A percentile compares a stretch with the other conserved stretches of the same genome.
These are phyloP conservation scores for Draba incana DNA, from an alignment of 345 rosid genomes.

Conservation along the genomic window DNA sequence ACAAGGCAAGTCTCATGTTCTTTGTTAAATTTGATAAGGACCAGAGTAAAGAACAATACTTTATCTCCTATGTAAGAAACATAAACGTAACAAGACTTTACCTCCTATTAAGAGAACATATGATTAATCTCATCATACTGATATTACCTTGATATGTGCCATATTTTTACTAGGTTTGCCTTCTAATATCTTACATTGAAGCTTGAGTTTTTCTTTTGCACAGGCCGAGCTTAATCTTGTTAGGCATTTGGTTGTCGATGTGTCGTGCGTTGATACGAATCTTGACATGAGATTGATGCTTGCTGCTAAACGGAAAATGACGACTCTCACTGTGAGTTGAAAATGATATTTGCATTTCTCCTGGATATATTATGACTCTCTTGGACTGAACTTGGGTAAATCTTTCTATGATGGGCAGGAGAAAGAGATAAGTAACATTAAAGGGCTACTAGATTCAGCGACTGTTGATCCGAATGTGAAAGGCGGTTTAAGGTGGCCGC, in stretches of 20 bases:
- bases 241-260: conserved; percentile 59
- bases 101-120: neutral
- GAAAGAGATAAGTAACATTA: conserved; percentile 54
- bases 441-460: conserved; percentile 50
- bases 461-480: conserved; percentile 60
- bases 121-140: neutral
- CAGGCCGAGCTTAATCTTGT: conserved; percentile 53
- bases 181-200: conserved; percentile 5
- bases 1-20: conserved; percentile 55
- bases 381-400: conserved; percentile 4
- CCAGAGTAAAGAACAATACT: neutral
- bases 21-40: neutral
- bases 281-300: conserved; percentile 72
- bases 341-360: neutral
- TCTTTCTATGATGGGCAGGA: conserved; percentile 48
- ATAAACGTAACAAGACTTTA: neutral
- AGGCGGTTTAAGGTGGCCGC: conserved; percentile 75
- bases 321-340: conserved; percentile 49
- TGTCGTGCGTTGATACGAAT: conserved; percentile 63
- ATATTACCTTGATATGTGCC: neutral
- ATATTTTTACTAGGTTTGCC: conserved; percentile 7
- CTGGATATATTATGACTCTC: neutral
- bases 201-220: conserved; percentile 11
- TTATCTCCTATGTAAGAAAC: neutral
- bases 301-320: conserved; percentile 48